Base-by-base conservation (phyloP, 768 basidiomycete species). In the Suillus bovinus region DNA sequence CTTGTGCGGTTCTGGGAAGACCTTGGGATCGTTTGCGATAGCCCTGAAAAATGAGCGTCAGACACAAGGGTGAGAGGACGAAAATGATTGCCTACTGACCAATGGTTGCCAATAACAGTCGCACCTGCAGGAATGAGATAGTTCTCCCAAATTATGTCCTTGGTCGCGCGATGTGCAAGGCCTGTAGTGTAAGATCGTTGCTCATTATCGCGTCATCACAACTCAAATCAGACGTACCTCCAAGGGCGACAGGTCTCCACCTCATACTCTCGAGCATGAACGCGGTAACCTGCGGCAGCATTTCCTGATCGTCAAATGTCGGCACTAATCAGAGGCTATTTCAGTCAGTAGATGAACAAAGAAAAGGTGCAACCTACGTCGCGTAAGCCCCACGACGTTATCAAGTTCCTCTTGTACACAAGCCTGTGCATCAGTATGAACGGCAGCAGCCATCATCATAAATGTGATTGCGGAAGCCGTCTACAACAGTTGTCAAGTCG, bases 91-190 rank as follows among this genome's bases (percentile, higher is more conserved):
- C 39, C 10, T n/a, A 63, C 70, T 24, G 20, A 77, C 79, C 79
- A 79, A 63, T 76, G 76, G 52, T 76, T 78, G 16, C 74, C 78
- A 38, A 77, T 68, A 31, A 80, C 72, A 4, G 68, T 75, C 0
- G 78, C 73, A 4, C 79, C 80, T 8, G 69, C 71, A 4, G 81
- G 81, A 44, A 82, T 80, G 46, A 76, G 58, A 57, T 78, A 81
- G 24, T 71, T 67, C 1, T 68, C 69, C 60, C 73, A 73, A 4
- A 75, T 42, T 17, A 90, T 78, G 57, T 89, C 87, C 53, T 80
- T 81, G 1, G 84, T 89, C 0, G 87, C 81, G 54, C 82, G 80
- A 63, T 90, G 88, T 0, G 84, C 78, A 59, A 88, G 84, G 1
- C 87, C 87, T 70, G 13, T 47, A 78, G 74, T 5, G 79, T 49